Evolutionary conservation across 2,329 filamentous ascomycete species (phyloP), one percentile per base, ranked within the genome.

Genomic region (Pseudopyrenochaeta lycopersici): DNA sequence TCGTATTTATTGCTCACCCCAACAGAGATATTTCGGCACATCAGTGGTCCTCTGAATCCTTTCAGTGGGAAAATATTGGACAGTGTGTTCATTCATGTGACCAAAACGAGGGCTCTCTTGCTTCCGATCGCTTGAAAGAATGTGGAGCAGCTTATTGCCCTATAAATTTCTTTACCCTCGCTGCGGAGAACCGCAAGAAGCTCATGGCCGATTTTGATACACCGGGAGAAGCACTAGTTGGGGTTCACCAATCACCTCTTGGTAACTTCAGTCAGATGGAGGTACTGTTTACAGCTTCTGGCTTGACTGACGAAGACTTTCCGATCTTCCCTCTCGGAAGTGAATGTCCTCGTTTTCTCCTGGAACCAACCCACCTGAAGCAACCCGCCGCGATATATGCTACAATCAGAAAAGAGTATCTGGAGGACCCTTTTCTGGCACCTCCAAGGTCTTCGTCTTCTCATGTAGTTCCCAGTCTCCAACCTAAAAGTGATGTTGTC

Each of bases 1-100:
- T 81, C 15, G 69, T 77, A 12, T 81, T 81, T 64, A 75, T 80
- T 29, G 74, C 77, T 43, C 78, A 82, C 57, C 78, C 78, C 0
- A 81, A 81, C 52, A 74, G 78, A 41, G 78, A 81, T 49, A 71
- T 81, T 4, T 77, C 77, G 21, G 80, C 79, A 1, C 80, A 81
- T 46, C 77, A 80, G 53, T 82, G 80, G 80, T 77, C 76, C 6
- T 52, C 54, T 0, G 46, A 52, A 1, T 66, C 74, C 2, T 79
- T 70, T 40, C 67, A 77, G 35, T 82, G 80, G 80, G 68, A 74
- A 43, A 79, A 79, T 50, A 75, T 81, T 33, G 80, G 80, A 2
- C 70, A 72, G 21, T 81, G 76, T 55, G 77, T 73, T 30, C 75
- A 79, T 51, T 73, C 64, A 12, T 74, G 75, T 43, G 74, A 76